A percentile compares a stretch with the other conserved stretches of the same genome.
These are phyloP conservation scores for Guyanaporus albipodus DNA, from an alignment of 768 basidiomycete species.

Conservation along the genomic window DNA sequence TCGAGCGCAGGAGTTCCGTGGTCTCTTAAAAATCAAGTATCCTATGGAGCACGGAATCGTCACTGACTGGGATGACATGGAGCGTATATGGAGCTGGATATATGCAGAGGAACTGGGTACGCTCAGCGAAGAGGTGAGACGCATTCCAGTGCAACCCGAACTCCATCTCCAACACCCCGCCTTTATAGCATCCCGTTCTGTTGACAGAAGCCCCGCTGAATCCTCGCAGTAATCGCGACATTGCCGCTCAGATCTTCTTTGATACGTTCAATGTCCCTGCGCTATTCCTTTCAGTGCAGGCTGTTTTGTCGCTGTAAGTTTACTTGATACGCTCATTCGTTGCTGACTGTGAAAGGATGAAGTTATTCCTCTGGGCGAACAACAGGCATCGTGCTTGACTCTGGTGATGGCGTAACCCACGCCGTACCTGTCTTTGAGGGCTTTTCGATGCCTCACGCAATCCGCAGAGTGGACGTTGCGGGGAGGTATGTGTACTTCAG, in stretches of 20 bases:
- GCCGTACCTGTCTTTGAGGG: slow-evolving; percentile 99
- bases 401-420: slow-evolving; percentile 98
- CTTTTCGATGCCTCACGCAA: slow-evolving; percentile 98
- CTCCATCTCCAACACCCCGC: slow-evolving; percentile 11
- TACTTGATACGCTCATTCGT: neutral
- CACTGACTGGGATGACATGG: slow-evolving; percentile 99
- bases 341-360: slow-evolving; percentile 15
- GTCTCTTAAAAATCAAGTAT: slow-evolving; percentile 95
- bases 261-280: slow-evolving; percentile 99
- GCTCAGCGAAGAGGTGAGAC: slow-evolving; percentile 87
- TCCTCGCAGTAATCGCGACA: slow-evolving; percentile 92
- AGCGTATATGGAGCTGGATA: slow-evolving; percentile 98
- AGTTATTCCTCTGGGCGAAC: slow-evolving; percentile 98
- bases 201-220: slow-evolving; percentile 97
- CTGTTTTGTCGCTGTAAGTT: slow-evolving; percentile 88
- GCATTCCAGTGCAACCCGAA: neutral
- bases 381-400: slow-evolving; percentile 98
- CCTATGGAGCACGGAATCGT: slow-evolving; percentile 99
- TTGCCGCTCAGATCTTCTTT: slow-evolving; percentile 98
- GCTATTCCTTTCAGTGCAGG: slow-evolving; percentile 93
- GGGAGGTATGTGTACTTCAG: slow-evolving; percentile 59
- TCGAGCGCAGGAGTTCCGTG: slow-evolving; percentile 92
- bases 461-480: slow-evolving; percentile 92
- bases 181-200: slow-evolving; percentile 85
- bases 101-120: slow-evolving; percentile 95